These are phyloP conservation scores for Saccharum officinarum DNA, from an alignment of 176 grass and related monocot genomes.

Conservation along the genomic window DNA sequence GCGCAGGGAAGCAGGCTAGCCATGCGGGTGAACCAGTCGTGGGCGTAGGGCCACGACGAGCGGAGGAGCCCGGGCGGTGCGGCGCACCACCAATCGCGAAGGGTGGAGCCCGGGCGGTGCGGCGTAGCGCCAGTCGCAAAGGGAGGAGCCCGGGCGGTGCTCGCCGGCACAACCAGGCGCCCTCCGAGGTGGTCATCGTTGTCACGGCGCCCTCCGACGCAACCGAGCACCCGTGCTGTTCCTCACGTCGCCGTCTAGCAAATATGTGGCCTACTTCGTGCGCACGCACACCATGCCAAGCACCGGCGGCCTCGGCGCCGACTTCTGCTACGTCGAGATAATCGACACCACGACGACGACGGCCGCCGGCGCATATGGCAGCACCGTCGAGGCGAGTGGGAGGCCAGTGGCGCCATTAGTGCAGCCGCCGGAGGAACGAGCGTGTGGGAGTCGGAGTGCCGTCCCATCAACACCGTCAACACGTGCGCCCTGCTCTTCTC, in stretches of 20 bases:
- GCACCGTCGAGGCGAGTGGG: background rate
- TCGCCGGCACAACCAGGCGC: too few relatives aligned
- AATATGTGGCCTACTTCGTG: constrained; percentile 64
- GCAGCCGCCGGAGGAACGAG: constrained; percentile 19
- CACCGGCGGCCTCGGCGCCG: constrained; percentile 73
- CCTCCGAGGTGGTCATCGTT: too few relatives aligned
- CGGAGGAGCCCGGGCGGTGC: too few relatives aligned
- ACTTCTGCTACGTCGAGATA: constrained; percentile 90
- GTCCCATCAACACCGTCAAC: constrained; percentile 68
- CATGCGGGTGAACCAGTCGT: too few relatives aligned
- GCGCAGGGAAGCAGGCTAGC: too few relatives aligned
- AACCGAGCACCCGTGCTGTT: constrained; percentile 41
- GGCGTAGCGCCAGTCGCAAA: too few relatives aligned
- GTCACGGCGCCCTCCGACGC: too few relatives aligned
- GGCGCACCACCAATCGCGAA: too few relatives aligned
- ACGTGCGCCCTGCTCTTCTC: constrained; percentile 76
- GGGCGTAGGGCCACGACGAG: too few relatives aligned
- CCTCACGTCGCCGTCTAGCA: constrained; percentile 67
- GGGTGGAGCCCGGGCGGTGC: too few relatives aligned
- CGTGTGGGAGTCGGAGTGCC: constrained; percentile 88
- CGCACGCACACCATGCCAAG: constrained; percentile 50
- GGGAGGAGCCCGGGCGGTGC: too few relatives aligned
- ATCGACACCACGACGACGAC: background rate
- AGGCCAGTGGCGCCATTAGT: background rate
- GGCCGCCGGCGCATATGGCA: background rate